Conservation (phyloP, 2,329 filamentous ascomycete genomes). For the Tolypocladium pustulatum region DNA sequence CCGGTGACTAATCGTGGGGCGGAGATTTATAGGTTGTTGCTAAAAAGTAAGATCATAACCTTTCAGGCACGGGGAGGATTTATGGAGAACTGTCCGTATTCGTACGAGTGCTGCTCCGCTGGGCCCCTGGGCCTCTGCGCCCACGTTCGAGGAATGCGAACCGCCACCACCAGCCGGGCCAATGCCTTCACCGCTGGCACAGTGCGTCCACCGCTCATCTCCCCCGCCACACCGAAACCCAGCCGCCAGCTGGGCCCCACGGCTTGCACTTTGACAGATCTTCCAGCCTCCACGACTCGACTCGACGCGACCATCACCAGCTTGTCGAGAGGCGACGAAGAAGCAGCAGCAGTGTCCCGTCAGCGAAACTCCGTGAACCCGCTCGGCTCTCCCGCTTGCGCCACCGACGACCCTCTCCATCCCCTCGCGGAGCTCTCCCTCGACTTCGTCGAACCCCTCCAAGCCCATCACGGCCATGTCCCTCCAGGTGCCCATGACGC, state of each 20-base stretch:
- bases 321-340: not conserved
- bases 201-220: not conserved
- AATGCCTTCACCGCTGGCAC: not conserved
- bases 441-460: not conserved
- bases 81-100: no score
- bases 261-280: not conserved
- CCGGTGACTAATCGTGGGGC: no score
- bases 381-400: not conserved
- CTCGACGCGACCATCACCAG: not conserved
- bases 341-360: not conserved
- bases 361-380: not conserved
- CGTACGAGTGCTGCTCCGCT: no score
- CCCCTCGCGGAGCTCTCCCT: conserved; percentile 1
- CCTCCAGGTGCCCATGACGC: conserved; percentile 44
- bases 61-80: no score
- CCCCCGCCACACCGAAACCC: not conserved
- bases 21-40: no score
- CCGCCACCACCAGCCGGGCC: not conserved
- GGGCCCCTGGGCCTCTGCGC: not conserved
- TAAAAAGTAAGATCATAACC: no score
- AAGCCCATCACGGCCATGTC: conserved; percentile 30
- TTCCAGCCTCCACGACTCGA: not conserved
- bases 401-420: not conserved
- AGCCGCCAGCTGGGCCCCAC: not conserved
- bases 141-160: not conserved